phyloP scores from a whole-genome alignment of 768 basidiomycete species.

The Crassisporium funariophilum region DNA sequence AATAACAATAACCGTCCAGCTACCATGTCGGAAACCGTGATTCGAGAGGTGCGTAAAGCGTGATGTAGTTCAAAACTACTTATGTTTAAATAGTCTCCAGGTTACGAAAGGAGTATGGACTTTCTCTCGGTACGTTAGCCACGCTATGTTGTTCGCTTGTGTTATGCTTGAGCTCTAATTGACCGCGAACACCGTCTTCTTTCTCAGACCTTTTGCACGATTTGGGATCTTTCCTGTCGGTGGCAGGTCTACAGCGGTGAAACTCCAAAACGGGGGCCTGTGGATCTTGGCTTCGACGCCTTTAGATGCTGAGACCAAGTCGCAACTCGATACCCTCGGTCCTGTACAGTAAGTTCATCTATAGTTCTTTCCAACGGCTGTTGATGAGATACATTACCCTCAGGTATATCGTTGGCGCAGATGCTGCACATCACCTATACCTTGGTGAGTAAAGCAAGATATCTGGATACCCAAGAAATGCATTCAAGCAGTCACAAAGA shows the following conservation, averaged over 20 bases:
- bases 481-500: neutral
- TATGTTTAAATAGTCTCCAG: neutral
- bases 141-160: no score
- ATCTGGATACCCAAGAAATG: neutral
- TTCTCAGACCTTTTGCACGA: conserved; percentile 63
- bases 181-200: neutral
- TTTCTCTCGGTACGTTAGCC: neutral
- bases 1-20: neutral
- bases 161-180: neutral
- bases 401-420: conserved; percentile 62
- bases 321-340: conserved; percentile 62
- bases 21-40: neutral
- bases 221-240: conserved; percentile 74
- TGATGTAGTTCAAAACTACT: no score
- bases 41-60: neutral
- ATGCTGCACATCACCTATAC: conserved; percentile 52
- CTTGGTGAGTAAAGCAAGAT: neutral
- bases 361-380: neutral
- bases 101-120: neutral
- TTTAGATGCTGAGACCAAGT: conserved; percentile 63
- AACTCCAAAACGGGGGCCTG: conserved; percentile 64
- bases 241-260: conserved; percentile 82
- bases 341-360: conserved; percentile 56
- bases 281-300: conserved; percentile 87
- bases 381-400: neutral